Conservation (phyloP, 2,329 filamentous ascomycete species). For the Periglandula ipomoeae region DNA sequence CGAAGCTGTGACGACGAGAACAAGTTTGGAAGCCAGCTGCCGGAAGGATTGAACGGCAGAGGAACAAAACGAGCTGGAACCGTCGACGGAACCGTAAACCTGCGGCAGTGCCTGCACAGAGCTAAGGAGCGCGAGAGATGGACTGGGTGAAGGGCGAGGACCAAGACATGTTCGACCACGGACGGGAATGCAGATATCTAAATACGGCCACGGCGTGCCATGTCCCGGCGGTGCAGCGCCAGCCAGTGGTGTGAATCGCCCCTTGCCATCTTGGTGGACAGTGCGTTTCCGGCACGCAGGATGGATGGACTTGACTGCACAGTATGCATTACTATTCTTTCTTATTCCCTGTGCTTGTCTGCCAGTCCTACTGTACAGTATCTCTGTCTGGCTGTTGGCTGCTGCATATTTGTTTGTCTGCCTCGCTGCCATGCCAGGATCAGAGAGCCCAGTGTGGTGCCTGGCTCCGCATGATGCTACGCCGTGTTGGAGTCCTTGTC, state of each 20-base stretch:
- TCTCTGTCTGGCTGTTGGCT: too few relatives aligned
- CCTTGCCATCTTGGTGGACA: neutral
- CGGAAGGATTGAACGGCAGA: constrained; percentile 24
- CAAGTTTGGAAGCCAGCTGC: constrained; percentile 17
- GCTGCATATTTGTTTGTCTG: too few relatives aligned
- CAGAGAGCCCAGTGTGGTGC: too few relatives aligned
- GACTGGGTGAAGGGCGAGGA: neutral
- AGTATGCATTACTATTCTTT: too few relatives aligned
- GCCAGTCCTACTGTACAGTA: too few relatives aligned
- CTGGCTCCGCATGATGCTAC: too few relatives aligned
- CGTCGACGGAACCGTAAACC: constrained; percentile 4
- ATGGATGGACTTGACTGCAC: too few relatives aligned
- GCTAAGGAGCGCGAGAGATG: constrained; percentile 3
- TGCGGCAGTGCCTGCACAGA: constrained; percentile 2
- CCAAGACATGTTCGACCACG: constrained; percentile 1
- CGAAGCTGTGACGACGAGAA: neutral
- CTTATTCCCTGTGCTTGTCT: too few relatives aligned
- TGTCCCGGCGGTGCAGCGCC: too few relatives aligned
- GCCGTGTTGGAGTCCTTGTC: too few relatives aligned
- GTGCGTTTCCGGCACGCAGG: too few relatives aligned
- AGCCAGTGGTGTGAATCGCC: neutral
- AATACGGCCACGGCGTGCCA: constrained; percentile 9
- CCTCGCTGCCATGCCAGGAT: too few relatives aligned
- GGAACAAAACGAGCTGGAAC: constrained; percentile 2
- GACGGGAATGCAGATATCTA: constrained; percentile 13